Conservation (phyloP, 371 early-diverging fungal genomes). For the Mortierella sp. region DNA sequence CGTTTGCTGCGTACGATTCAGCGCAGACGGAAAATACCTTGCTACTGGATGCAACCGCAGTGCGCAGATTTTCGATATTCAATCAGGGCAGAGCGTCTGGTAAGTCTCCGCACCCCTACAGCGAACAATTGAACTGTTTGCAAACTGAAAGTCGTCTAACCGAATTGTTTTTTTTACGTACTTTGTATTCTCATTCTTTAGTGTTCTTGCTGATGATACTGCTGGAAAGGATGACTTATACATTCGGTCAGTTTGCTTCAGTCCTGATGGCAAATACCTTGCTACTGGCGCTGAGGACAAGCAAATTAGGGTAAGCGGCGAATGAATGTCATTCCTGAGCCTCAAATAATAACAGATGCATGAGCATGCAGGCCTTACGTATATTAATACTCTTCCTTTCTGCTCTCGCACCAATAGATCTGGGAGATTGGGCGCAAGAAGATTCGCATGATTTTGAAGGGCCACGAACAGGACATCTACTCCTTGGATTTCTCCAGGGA, state of each 20-base stretch:
- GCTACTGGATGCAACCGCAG: constrained; percentile 97
- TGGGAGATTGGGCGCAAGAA: constrained; percentile 84
- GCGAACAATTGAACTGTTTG: neutral
- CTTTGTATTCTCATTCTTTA: constrained; percentile 31
- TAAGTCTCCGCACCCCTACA: constrained; percentile 52
- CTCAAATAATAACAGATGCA: neutral
- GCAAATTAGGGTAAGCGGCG: constrained; percentile 80
- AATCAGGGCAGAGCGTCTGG: constrained; percentile 79
- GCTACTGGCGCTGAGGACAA: constrained; percentile 99
- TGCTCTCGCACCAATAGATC: constrained; percentile 61
- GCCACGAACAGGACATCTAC: constrained; percentile 98
- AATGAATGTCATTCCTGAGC: neutral
- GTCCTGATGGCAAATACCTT: constrained; percentile 91
- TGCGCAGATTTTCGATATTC: constrained; percentile 91
- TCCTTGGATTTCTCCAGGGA: constrained; percentile 96
- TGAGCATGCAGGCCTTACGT: neutral
- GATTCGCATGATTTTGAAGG: constrained; percentile 79
- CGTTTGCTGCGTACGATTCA: constrained; percentile 97
- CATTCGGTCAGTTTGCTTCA: constrained; percentile 97
- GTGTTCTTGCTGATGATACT: constrained; percentile 83
- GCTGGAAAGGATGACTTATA: constrained; percentile 90
- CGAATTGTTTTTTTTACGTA: neutral
- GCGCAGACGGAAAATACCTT: constrained; percentile 90
- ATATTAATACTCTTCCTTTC: neutral
- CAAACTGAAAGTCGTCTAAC: neutral